Conservation (phyloP, 495 filamentous ascomycete species). For the Penicillium robsamsonii region DNA sequence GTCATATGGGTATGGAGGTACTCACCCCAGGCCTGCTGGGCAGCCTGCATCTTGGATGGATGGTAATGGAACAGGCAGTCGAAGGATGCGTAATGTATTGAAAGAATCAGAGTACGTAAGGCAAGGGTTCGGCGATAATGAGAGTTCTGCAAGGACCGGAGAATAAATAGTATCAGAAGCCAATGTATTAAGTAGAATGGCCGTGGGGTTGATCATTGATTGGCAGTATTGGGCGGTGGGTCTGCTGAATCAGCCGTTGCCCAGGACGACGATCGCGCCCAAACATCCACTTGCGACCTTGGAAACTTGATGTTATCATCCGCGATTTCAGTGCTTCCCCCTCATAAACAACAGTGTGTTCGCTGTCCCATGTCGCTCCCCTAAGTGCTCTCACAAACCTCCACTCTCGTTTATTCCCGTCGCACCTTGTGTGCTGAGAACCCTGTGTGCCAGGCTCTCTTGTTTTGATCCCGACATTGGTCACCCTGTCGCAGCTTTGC, state of each 20-base stretch:
- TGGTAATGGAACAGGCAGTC: not conserved
- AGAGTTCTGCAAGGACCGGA: constrained; percentile 19
- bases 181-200: constrained; percentile 11
- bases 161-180: constrained; percentile 9
- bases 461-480: constrained; percentile 23
- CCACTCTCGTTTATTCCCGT: constrained; percentile 27
- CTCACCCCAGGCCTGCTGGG: constrained; percentile 62
- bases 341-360: constrained; percentile 28
- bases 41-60: constrained; percentile 46
- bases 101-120: not conserved
- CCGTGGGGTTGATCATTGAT: constrained; percentile 16
- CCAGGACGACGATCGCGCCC: constrained; percentile 33
- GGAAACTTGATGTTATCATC: constrained; percentile 28
- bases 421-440: constrained; percentile 22
- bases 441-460: constrained; percentile 20
- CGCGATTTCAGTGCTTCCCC: constrained; percentile 21
- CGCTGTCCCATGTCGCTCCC: constrained; percentile 24
- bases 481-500: constrained; percentile 20
- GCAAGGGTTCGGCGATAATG: constrained; percentile 7
- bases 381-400: constrained; percentile 15
- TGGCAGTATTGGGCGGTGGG: constrained; percentile 33
- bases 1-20: constrained; percentile 13
- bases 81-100: not conserved
- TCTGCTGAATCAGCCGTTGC: constrained; percentile 39
- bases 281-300: constrained; percentile 21